These are phyloP conservation scores for Strobilomyces confusus DNA, from an alignment of 768 basidiomycete genomes.

Conservation along the genomic window DNA sequence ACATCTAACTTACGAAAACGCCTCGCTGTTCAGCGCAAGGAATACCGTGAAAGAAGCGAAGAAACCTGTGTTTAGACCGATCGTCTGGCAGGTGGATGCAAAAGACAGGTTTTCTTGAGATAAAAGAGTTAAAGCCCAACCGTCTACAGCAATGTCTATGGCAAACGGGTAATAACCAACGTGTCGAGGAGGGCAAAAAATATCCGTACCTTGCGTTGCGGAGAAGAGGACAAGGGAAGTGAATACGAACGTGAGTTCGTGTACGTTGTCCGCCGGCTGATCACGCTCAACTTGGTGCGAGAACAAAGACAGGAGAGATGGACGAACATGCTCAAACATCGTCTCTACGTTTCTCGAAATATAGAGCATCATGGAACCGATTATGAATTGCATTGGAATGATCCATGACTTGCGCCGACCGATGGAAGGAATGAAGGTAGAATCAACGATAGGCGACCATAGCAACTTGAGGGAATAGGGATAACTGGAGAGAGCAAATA, in stretches of 20 bases:
- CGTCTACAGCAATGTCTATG: conserved; percentile 95
- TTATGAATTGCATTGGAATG: conserved; percentile 91
- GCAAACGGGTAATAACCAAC: conserved; percentile 5
- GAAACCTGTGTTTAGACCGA: conserved; percentile 93
- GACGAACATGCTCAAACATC: conserved; percentile 70
- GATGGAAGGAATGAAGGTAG: conserved; percentile 71
- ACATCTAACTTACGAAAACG: conserved; percentile 63
- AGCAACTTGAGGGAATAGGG: conserved; percentile 95
- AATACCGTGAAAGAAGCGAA: conserved; percentile 97
- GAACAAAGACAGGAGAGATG: background rate
- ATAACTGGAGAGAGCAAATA: conserved; percentile 90
- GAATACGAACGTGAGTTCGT: conserved; percentile 77
- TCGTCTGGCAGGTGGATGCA: conserved; percentile 97
- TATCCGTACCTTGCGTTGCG: conserved; percentile 88
- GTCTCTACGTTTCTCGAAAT: conserved; percentile 72
- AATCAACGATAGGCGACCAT: conserved; percentile 98
- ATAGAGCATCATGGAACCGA: conserved; percentile 79
- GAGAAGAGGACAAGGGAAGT: conserved; percentile 90
- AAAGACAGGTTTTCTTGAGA: conserved; percentile 94
- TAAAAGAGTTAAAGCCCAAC: conserved; percentile 80
- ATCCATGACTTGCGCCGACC: conserved; percentile 99
- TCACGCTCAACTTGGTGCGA: conserved; percentile 8
- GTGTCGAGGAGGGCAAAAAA: background rate
- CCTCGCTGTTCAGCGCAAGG: conserved; percentile 91
- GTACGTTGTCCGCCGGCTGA: conserved; percentile 79